Percentiles rank a stretch among this genome's conserved stretches.
These are phyloP conservation scores for Cryphonectria japonica DNA, from an alignment of 2,329 filamentous ascomycete genomes.

Conservation along the genomic window DNA sequence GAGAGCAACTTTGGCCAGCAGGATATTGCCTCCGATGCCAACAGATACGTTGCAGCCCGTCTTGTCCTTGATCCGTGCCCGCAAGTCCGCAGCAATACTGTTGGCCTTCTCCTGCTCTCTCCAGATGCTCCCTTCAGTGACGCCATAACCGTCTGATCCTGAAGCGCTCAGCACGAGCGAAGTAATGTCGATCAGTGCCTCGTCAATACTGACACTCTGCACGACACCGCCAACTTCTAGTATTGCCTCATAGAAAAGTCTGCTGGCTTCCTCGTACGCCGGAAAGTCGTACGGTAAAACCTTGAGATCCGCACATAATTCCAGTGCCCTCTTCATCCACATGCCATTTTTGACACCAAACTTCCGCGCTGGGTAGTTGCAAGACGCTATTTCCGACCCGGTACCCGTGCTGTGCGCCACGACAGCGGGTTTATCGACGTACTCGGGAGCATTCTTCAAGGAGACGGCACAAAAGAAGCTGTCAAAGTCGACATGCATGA, in stretches of 20 bases:
- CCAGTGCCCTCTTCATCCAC: conserved; percentile 95
- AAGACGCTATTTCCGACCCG: conserved; percentile 94
- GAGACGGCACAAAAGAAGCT: conserved; percentile 98
- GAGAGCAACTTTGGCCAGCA: conserved; percentile 88
- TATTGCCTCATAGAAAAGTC: conserved; percentile 84
- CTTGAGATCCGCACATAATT: conserved; percentile 83
- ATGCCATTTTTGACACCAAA: conserved; percentile 96
- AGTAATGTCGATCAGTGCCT: conserved; percentile 87
- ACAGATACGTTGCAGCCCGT: conserved; percentile 90
- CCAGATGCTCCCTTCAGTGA: conserved; percentile 71
- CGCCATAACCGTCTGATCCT: conserved; percentile 66
- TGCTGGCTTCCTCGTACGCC: conserved; percentile 90
- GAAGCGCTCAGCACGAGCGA: conserved; percentile 66
- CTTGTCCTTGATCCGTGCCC: conserved; percentile 69
- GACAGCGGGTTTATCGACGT: conserved; percentile 77
- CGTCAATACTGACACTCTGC: conserved; percentile 96
- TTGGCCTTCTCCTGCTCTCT: conserved; percentile 81
- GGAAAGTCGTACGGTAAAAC: conserved; percentile 95
- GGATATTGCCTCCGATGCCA: conserved; percentile 87
- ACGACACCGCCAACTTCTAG: conserved; percentile 79
- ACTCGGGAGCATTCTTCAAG: conserved; percentile 74
- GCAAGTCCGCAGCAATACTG: conserved; percentile 68
- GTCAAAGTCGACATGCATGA: conserved; percentile 97
- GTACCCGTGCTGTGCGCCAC: conserved; percentile 86
- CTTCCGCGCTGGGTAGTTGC: conserved; percentile 87